A percentile compares a stretch with the other conserved stretches of the same genome.
These are phyloP conservation scores for Verticillium dahliae DNA, from an alignment of 2,329 filamentous ascomycete species.

Conservation along the genomic window DNA sequence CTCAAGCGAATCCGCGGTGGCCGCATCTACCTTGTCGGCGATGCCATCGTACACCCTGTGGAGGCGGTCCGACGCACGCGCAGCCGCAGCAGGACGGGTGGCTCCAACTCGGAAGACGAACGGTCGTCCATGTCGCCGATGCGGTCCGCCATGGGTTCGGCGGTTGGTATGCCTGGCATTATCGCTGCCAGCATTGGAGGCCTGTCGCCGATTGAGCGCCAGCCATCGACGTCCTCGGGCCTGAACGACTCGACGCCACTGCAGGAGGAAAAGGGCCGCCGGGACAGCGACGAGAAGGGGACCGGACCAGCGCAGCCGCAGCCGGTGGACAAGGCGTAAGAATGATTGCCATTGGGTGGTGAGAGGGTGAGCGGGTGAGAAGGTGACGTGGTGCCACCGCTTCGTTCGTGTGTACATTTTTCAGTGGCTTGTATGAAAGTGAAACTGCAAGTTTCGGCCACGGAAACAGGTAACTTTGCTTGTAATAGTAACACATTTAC, in stretches of 20 bases:
- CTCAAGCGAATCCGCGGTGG: slow-evolving; percentile 55
- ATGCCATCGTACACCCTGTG: slow-evolving; percentile 49
- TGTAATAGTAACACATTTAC: neutral
- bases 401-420: neutral
- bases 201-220: slow-evolving; percentile 9
- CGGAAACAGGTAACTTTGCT: neutral
- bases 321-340: neutral
- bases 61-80: slow-evolving; percentile 24
- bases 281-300: neutral
- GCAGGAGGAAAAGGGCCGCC: neutral
- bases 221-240: neutral
- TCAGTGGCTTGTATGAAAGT: neutral
- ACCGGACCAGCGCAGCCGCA: neutral
- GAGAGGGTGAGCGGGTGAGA: neutral
- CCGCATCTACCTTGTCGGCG: slow-evolving; percentile 52
- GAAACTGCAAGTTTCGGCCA: neutral
- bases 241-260: neutral
- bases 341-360: neutral
- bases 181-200: slow-evolving; percentile 14
- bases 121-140: slow-evolving; percentile 10
- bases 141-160: slow-evolving; percentile 11
- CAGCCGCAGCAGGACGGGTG: slow-evolving; percentile 8
- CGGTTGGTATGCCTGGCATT: slow-evolving; percentile 13
- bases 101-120: slow-evolving; percentile 6
- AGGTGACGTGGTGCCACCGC: neutral